Conservation (phyloP, 192 early-diverging fungal genomes). For the Lobosporangium transversale region DNA sequence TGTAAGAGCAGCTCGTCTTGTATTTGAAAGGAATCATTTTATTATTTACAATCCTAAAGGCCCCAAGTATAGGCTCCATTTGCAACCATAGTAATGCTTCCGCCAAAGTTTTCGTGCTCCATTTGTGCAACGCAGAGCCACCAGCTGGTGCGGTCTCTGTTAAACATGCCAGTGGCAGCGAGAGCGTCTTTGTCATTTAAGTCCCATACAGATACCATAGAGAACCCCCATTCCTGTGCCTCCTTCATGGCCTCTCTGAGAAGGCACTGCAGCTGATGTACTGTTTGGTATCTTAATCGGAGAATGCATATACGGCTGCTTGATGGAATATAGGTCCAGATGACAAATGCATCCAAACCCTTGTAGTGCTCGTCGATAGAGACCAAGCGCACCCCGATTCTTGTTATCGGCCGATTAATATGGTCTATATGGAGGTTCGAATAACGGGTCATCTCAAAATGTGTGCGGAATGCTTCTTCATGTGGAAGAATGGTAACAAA, state of each 20-base stretch:
- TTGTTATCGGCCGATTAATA: too few species aligned
- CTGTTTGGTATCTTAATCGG: constrained; percentile 4
- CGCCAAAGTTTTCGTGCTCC: background rate
- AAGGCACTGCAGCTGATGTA: constrained; percentile 8
- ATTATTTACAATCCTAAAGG: too few species aligned
- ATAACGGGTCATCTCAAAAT: background rate
- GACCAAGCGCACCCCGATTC: constrained; percentile 4
- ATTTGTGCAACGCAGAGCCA: constrained; percentile 11
- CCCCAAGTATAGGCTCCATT: constrained; percentile 11
- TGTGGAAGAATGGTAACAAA: constrained; percentile 6
- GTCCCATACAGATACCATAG: constrained; percentile 3
- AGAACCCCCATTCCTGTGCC: constrained; percentile 3
- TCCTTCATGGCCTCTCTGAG: constrained; percentile 16
- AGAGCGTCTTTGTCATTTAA: constrained; percentile 1
- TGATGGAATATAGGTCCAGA: constrained; percentile 7
- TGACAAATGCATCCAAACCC: constrained; percentile 2
- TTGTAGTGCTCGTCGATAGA: background rate
- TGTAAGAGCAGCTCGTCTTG: too few species aligned
- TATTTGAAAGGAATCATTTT: too few species aligned
- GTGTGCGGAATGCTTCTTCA: background rate
- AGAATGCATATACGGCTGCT: constrained; percentile 4
- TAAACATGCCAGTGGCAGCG: background rate
- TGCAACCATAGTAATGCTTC: background rate
- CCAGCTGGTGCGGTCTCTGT: constrained; percentile 8
- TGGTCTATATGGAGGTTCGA: too few species aligned